Evolutionary conservation across 2,329 filamentous ascomycete species (phyloP).

Genomic region (Neopestalotiopsis sp.): DNA sequence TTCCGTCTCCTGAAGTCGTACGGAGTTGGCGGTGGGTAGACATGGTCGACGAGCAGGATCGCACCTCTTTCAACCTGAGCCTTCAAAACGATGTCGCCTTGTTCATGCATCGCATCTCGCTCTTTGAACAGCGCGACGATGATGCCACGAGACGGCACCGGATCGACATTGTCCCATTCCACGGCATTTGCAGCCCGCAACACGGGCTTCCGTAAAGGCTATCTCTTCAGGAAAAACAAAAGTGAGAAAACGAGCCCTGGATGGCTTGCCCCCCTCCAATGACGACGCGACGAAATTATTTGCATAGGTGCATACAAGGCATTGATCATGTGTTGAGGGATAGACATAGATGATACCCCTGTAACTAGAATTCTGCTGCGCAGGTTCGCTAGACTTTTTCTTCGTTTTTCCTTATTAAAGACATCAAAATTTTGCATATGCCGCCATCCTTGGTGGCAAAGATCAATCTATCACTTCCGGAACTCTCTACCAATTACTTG

Average conservation of each 20-base stretch:
- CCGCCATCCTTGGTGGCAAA: background rate
- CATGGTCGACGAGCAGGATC: constrained; percentile 7
- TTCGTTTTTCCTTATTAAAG: background rate
- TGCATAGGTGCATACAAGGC: background rate
- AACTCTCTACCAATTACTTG: too few relatives aligned
- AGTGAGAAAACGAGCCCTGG: background rate
- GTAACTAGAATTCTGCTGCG: background rate
- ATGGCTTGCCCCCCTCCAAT: background rate
- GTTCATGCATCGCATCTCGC: constrained; percentile 14
- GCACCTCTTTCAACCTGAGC: constrained; percentile 3
- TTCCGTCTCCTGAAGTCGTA: background rate
- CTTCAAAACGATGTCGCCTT: constrained; percentile 5
- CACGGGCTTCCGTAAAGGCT: constrained; percentile 14
- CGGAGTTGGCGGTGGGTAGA: constrained; percentile 7
- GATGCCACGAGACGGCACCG: background rate
- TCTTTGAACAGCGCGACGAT: constrained; percentile 9
- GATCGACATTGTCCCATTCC: constrained; percentile 13
- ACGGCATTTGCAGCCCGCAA: constrained; percentile 18
- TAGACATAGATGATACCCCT: constrained; percentile 1
- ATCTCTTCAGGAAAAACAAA: background rate
- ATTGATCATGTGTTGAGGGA: background rate
- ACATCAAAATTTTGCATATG: background rate
- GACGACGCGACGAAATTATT: background rate
- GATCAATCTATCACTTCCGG: background rate
- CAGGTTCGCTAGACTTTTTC: background rate